Evolutionary conservation across 768 basidiomycete species (phyloP), one percentile per base, ranked within the genome.

Genomic region (Cystobasidium tubakii): DNA sequence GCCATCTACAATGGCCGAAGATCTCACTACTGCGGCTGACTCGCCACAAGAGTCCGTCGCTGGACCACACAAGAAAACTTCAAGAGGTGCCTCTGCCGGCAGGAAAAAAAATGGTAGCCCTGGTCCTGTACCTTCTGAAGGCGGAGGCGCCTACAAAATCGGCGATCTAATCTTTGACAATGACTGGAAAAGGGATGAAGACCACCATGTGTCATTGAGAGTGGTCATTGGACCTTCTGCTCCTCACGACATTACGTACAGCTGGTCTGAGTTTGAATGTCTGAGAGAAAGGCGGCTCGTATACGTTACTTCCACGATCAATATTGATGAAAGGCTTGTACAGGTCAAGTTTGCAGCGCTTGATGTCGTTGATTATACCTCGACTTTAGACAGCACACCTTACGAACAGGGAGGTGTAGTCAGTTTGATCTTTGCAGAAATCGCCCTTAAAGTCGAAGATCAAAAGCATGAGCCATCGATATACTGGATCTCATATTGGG

Each of bases 211-310:
- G 57, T 21, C 10, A 2, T 21, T 60, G 13, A 25, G 13, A 27
- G 4, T 29, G 7, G 17, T 15, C 13, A 27, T 60, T 25, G 33
- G 29, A 17, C 33, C 57, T 12, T 25, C 15, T 17, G 7, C 23
- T 12, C 63, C 39, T 12, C 3, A 17, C 44, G n/a, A 65, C 39
- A 29, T 65, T 65, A 42, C 63, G 10, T 65, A 65, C 25, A 43
- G 23, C 63, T 65, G 63, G 63, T 65, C 63, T 27, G 63, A 27
- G 13, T 36, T 29, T 42, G 63, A 65, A 36, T 65, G 63, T 23
- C 4, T 27, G 12, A 17, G 13, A 65, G 44, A 65, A n/a, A 42
- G 63, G 36, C 31, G 63, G 12, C 39, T 65, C 33, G 39, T 65
- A 7, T 33, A 65, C 21, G 23, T 42, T 17, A 13, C 63, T 46